Evolutionary conservation across 1,139 yeast species (phyloP).

Genomic region (Lodderomyces elongisporus): DNA sequence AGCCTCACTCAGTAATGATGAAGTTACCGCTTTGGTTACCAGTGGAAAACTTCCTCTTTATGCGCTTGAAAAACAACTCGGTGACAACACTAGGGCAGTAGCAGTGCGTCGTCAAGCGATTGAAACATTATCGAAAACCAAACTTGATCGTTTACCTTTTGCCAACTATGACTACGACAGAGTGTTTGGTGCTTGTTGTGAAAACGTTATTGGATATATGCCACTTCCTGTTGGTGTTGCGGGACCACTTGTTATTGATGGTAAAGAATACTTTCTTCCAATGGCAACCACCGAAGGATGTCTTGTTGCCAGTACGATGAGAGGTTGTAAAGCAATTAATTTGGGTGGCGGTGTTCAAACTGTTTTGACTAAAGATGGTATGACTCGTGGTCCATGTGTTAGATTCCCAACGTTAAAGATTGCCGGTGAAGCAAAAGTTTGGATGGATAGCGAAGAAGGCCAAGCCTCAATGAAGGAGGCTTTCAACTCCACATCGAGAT

Average conservation of each 20-base stretch:
- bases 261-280: conserved; percentile 82
- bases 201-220: conserved; percentile 92
- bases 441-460: conserved; percentile 97
- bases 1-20: conserved; percentile 61
- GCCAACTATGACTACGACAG: conserved; percentile 85
- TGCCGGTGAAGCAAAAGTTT: conserved; percentile 91
- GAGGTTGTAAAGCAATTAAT: conserved; percentile 98
- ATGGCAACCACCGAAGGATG: conserved; percentile 99
- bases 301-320: conserved; percentile 95
- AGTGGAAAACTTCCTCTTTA: conserved; percentile 83
- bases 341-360: conserved; percentile 96
- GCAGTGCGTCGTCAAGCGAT: conserved; percentile 87
- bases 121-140: conserved; percentile 75
- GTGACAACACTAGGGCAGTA: conserved; percentile 87
- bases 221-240: conserved; percentile 98
- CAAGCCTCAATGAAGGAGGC: conserved; percentile 77
- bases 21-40: conserved; percentile 65
- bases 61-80: conserved; percentile 88
- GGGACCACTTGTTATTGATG: conserved; percentile 91
- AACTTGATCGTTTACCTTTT: conserved; percentile 70
- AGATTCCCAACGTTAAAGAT: conserved; percentile 73
- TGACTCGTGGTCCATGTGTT: conserved; percentile 99
- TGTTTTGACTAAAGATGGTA: conserved; percentile 91
- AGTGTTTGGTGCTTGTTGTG: conserved; percentile 98
- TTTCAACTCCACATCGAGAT: conserved; percentile 93